Base-by-base conservation (phyloP, 139 green algal genomes). In the Axilococcus clingmanii region DNA sequence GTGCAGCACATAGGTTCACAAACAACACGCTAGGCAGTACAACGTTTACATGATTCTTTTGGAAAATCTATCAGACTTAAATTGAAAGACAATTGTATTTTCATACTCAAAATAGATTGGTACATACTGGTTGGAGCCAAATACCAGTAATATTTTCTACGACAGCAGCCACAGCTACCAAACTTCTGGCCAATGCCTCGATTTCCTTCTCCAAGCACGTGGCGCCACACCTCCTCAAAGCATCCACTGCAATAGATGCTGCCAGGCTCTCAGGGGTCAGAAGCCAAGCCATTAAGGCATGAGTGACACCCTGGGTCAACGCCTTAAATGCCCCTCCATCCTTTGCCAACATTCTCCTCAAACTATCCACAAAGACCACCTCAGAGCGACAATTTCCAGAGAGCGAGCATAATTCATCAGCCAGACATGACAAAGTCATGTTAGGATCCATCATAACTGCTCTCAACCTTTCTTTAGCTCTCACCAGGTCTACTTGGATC, bases 401-500 rank as follows among this genome's bases (percentile, higher is more conserved):
- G n/a, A n/a, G n/a, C n/a, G 24, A 27, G 6, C 29, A 50, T 15
- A 82, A 48, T 59, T 89, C 77, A 2, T 66, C 51, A 7, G 70
- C 71, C 29, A 89, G 35, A 37, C 77, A 65, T 0, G 55, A 30
- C 59, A 90, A 65, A 29, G 61, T 49, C 61, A 89, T 72, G 42
- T 50, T 23, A 0, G 82, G 73, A 50, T 83, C 75, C 1, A 58
- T 59, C 42, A 85, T 57, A 64, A 90, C 42, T 20, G 75, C 72
- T 22, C 63, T 35, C 51, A 89, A 57, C 22, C 80, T 66, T 14
- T 53, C 61, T 40, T 68, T 61, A 3, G 67, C 52, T 20, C 4
- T 43, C 41, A 32, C 65, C 29, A 4, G 53, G 24, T n/a, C 30
- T 51, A 11, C 54, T 8, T 15, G 38, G 28, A n/a, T 27, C 30